Evolutionary conservation across 1,284 basidiomycete genomes (phyloP).

Genomic region (Heterobasidion parviporum): DNA sequence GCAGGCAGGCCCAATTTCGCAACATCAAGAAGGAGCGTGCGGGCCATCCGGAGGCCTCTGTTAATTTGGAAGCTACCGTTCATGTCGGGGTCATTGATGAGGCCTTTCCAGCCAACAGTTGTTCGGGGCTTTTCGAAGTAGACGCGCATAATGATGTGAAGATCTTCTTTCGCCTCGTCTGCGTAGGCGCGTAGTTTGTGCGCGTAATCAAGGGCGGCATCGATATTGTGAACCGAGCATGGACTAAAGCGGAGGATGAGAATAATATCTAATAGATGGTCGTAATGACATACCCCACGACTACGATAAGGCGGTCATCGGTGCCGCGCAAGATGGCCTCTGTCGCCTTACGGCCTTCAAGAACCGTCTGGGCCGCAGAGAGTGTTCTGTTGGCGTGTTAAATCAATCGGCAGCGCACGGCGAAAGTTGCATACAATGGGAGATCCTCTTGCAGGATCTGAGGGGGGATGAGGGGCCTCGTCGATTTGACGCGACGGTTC

Average conservation of each 20-base stretch:
- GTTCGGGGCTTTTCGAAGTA: constrained; percentile 97
- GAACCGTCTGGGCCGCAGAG: constrained; percentile 70
- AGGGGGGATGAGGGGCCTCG: constrained; percentile 84
- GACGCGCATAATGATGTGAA: constrained; percentile 94
- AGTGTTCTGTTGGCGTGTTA: constrained; percentile 40
- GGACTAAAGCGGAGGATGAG: constrained; percentile 42
- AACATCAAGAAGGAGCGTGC: constrained; percentile 82
- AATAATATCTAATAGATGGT: constrained; percentile 1
- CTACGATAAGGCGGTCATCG: constrained; percentile 85
- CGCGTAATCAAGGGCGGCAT: constrained; percentile 82
- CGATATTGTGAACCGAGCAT: constrained; percentile 87
- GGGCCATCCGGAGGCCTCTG: constrained; percentile 89
- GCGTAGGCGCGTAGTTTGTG: constrained; percentile 76
- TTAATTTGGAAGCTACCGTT: constrained; percentile 91
- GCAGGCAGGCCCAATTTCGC: constrained; percentile 81
- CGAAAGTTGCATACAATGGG: constrained; percentile 44
- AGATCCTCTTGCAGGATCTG: constrained; percentile 89
- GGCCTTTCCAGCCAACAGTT: constrained; percentile 97
- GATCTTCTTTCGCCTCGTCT: constrained; percentile 72
- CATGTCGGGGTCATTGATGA: constrained; percentile 92
- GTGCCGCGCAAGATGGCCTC: constrained; percentile 78
- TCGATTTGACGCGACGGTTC: constrained; percentile 80
- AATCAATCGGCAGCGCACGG: not conserved
- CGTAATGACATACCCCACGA: constrained; percentile 60
- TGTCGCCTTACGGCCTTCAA: constrained; percentile 74